These are phyloP conservation scores for Candida nemodendra DNA, from an alignment of 805 yeast species.

Conservation along the genomic window DNA sequence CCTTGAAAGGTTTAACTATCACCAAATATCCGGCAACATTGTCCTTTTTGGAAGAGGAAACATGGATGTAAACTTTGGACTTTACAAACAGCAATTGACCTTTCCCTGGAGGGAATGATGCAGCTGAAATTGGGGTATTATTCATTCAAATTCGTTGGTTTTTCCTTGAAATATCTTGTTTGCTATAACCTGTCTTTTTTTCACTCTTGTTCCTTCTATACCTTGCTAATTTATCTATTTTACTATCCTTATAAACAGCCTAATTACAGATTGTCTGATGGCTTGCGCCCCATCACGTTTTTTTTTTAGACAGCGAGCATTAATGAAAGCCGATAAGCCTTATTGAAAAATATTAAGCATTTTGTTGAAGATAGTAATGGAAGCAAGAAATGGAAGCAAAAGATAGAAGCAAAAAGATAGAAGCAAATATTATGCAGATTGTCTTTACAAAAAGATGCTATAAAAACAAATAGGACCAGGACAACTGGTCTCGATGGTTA, in stretches of 20 bases:
- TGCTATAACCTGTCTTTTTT: neutral
- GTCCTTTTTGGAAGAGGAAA: slow-evolving; percentile 68
- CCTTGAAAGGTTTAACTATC: slow-evolving; percentile 52
- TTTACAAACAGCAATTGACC: slow-evolving; percentile 53
- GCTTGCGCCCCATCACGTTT: too few species aligned
- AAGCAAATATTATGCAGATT: too few species aligned
- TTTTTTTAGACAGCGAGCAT: too few species aligned
- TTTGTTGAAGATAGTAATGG: too few species aligned
- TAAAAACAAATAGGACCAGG: neutral
- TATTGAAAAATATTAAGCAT: too few species aligned
- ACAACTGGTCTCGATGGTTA: neutral
- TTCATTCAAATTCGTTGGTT: slow-evolving; percentile 4
- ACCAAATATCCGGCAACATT: slow-evolving; percentile 78
- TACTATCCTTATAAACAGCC: too few species aligned
- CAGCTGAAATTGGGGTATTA: neutral
- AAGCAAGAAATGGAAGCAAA: too few species aligned
- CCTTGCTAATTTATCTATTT: neutral
- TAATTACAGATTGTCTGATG: too few species aligned
- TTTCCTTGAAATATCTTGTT: neutral
- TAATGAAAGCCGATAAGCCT: too few species aligned
- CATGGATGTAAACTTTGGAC: slow-evolving; percentile 81
- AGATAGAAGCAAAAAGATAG: too few species aligned
- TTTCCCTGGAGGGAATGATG: slow-evolving; percentile 34
- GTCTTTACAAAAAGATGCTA: neutral
- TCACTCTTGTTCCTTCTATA: neutral